Base-by-base conservation (phyloP, 108 stramenopile genomes). In the Phaeodactylum tricornutum region DNA sequence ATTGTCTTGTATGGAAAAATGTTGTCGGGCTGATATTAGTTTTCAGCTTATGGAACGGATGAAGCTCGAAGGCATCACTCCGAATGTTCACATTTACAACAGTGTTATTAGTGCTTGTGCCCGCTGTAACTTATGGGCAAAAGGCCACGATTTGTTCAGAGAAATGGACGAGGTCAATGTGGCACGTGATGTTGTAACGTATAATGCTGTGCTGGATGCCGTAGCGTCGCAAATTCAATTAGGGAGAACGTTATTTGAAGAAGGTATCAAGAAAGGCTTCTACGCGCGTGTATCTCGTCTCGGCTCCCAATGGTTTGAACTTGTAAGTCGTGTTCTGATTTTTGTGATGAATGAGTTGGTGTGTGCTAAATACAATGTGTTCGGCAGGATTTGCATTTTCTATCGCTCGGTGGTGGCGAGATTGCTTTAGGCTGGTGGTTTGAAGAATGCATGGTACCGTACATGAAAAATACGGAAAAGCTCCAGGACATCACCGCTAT, bases 1-100 rank as follows among this genome's bases (percentile, higher is more conserved):
- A 39, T 84, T 90, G 84, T 77, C 77, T 5, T 90, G 88, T 51
- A 90, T 90, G 88, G 84, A 86, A 47, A 90, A 90, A 53, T 81
- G 74, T 6, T 77, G 77, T 41, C 76, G 84, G 7, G 80, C 88
- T 12, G 88, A 90, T 41, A 84, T 86, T 59, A 76, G 79, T 22
- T 85, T 84, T 40, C 77, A 77, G 39, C 67, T 90, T 9, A 81
- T 90, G 81, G 84, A 90, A 24, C 67, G 84, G 9, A 90, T 90
- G 88, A 75, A 72, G 26, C 9, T 75, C 24, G 88, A 86, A 67
- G 75, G 71, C 1, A 75, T 90, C 23, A 45, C 69, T 17, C 84
- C 88, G 9, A 90, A 90, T 62, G 83, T 85, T 0, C 84, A 86
- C 45, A 81, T 86, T 53, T 90, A 77, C 60, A 90, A 90, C 34